These are phyloP conservation scores for Coemansia javaensis DNA, from an alignment of 192 early-diverging fungal species.

Conservation along the genomic window DNA sequence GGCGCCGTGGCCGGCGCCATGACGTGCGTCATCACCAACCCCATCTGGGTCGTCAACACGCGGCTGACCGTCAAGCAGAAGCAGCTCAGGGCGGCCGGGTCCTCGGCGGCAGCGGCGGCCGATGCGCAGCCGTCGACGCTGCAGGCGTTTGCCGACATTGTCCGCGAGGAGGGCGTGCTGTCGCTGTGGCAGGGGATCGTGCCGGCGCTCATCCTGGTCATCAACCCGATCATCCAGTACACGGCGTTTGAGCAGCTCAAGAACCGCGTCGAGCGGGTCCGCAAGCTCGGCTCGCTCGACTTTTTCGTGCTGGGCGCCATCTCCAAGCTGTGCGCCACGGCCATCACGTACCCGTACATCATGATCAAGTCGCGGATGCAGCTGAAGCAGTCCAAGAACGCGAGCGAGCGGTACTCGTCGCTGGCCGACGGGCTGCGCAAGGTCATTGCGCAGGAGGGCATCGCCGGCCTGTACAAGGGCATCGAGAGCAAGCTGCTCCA, in stretches of 20 bases:
- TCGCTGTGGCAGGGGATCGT: conserved; percentile 90
- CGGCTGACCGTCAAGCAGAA: conserved; percentile 75
- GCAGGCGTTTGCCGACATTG: conserved; percentile 65
- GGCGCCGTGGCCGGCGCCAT: conserved; percentile 84
- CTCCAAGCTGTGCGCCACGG: conserved; percentile 90
- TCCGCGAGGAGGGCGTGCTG: conserved; percentile 80
- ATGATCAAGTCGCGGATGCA: conserved; percentile 99
- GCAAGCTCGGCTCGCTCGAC: conserved; percentile 74
- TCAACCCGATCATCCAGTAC: conserved; percentile 99
- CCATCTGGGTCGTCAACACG: conserved; percentile 99
- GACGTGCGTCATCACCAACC: conserved; percentile 87
- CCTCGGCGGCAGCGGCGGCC: conserved; percentile 43
- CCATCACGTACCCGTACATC: conserved; percentile 98
- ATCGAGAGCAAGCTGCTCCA: conserved; percentile 96
- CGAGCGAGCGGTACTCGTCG: conserved; percentile 68
- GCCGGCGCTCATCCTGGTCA: conserved; percentile 95
- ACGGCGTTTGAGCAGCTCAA: conserved; percentile 96
- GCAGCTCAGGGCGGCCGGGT: conserved; percentile 47
- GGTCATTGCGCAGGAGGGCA: conserved; percentile 86
- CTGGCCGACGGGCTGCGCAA: conserved; percentile 85
- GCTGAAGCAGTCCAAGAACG: conserved; percentile 78
- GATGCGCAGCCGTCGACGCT: conserved; percentile 48
- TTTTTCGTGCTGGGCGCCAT: conserved; percentile 96
- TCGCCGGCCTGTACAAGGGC: conserved; percentile 82
- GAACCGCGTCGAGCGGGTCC: conserved; percentile 55